phyloP scores from a whole-genome alignment of 768 basidiomycete genomes.

The Lactifluus pinguis region DNA sequence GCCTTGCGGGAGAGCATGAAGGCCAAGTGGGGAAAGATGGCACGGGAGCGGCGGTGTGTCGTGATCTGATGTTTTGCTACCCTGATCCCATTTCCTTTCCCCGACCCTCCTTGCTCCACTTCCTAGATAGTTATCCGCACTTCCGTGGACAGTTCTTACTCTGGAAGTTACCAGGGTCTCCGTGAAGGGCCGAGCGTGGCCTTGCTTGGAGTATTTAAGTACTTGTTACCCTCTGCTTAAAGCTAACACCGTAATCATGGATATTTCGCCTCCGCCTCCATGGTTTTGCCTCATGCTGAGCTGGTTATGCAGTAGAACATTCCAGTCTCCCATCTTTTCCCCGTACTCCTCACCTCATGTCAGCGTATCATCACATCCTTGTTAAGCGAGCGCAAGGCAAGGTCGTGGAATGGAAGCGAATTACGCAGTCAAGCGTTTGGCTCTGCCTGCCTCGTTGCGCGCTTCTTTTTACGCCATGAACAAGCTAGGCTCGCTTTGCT shows the following conservation, averaged over 20 bases:
- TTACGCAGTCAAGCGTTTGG: neutral
- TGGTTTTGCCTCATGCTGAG: neutral
- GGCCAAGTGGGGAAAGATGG: constrained; percentile 65
- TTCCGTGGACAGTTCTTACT: constrained; percentile 10
- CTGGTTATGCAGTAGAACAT: neutral
- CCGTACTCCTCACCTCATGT: constrained; percentile 3
- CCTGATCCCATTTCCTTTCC: neutral
- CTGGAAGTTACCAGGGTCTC: neutral
- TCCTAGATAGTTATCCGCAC: constrained; percentile 5
- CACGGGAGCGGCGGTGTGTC: constrained; percentile 64
- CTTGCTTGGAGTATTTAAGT: constrained; percentile 1
- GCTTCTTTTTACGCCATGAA: neutral
- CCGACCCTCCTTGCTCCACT: neutral
- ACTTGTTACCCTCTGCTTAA: neutral
- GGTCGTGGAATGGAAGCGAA: constrained; percentile 8
- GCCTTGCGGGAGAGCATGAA: constrained; percentile 87
- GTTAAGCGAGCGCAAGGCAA: constrained; percentile 12
- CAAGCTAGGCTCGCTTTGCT: neutral
- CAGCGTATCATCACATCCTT: neutral
- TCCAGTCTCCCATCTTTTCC: neutral
- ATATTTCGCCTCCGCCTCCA: neutral
- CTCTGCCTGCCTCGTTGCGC: constrained; percentile 4
- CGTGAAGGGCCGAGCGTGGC: neutral
- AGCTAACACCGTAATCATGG: neutral
- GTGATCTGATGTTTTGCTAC: constrained; percentile 32